Percentiles rank a stretch among this genome's conserved stretches.
Conservation (phyloP, 768 basidiomycete genomes). For the Leccinum variicolor region DNA sequence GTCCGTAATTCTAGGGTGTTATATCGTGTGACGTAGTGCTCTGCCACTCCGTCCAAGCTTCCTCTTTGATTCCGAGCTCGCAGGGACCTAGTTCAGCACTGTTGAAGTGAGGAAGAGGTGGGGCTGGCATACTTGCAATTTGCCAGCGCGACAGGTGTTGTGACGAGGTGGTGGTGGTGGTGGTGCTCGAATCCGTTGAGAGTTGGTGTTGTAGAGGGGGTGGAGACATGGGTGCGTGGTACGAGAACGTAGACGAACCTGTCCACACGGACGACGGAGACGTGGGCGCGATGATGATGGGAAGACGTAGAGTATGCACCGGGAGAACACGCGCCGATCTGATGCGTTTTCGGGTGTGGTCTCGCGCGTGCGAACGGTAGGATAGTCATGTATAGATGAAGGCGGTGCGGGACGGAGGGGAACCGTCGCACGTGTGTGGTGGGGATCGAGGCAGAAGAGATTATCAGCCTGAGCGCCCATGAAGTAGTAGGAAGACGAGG, state of each 20-base stretch:
- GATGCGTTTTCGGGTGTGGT: constrained; percentile 31
- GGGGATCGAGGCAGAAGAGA: constrained; percentile 79
- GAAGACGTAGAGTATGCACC: constrained; percentile 15
- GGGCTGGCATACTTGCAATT: constrained; percentile 20
- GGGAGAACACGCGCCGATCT: constrained; percentile 26
- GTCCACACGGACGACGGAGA: constrained; percentile 52
- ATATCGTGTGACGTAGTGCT: no score
- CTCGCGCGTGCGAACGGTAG: constrained; percentile 22
- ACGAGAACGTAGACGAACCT: constrained; percentile 48
- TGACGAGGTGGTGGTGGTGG: constrained; percentile 33
- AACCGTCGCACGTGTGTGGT: constrained; percentile 73
- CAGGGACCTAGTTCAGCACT: constrained; percentile 35
- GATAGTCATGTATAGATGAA: constrained; percentile 21
- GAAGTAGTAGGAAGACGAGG: constrained; percentile 97
- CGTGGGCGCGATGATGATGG: constrained; percentile 37
- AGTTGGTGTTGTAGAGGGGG: constrained; percentile 65
- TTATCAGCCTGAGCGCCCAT: constrained; percentile 89
- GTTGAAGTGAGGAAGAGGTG: constrained; percentile 20
- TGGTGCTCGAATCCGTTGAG: constrained; percentile 38
- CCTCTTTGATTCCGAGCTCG: constrained; percentile 33
- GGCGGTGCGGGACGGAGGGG: constrained; percentile 56
- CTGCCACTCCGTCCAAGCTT: constrained; percentile 44
- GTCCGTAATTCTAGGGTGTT: constrained; percentile 69
- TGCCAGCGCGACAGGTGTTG: constrained; percentile 30
- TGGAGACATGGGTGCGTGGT: constrained; percentile 57